Percentiles rank a stretch among this genome's conserved stretches.
Evolutionary conservation across 306 rosid species (phyloP).

Genomic region (Quercus robur): DNA sequence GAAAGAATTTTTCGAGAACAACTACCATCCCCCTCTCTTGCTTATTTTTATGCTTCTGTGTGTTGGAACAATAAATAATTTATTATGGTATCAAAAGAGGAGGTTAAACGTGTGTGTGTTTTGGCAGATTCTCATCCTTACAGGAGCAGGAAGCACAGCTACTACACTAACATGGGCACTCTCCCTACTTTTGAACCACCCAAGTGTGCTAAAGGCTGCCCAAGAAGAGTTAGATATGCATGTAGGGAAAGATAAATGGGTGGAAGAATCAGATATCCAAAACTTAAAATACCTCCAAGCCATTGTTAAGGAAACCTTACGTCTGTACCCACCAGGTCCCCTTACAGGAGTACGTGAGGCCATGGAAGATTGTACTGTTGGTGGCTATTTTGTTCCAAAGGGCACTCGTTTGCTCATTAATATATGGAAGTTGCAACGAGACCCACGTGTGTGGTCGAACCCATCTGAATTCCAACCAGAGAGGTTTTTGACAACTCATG

Average conservation of each 20-base stretch:
- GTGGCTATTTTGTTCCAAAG: conserved; percentile 4
- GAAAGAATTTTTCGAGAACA: no score
- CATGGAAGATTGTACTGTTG: conserved; percentile 27
- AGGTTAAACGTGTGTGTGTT: no score
- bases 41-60: no score
- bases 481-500: conserved; percentile 22
- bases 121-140: no score
- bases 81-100: no score
- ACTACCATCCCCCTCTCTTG: no score
- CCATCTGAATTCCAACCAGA: conserved; percentile 28
- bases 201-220: conserved; percentile 15
- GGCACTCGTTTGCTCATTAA: conserved; percentile 36
- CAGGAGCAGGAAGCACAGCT: conserved; percentile 33
- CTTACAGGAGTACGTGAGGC: conserved; percentile 35
- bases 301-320: conserved; percentile 29
- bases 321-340: conserved; percentile 34
- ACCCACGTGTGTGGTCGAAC: conserved; percentile 29
- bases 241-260: conserved; percentile 31
- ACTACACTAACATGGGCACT: conserved; percentile 26
- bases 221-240: conserved; percentile 29
- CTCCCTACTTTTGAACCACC: conserved; percentile 26
- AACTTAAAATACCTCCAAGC: conserved; percentile 31
- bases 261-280: conserved; percentile 28
- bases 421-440: conserved; percentile 37
- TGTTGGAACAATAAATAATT: no score